Percentiles rank a stretch among this genome's conserved stretches.
These are phyloP conservation scores for Starmerella stigmatis DNA, from an alignment of 805 yeast species.

Conservation along the genomic window DNA sequence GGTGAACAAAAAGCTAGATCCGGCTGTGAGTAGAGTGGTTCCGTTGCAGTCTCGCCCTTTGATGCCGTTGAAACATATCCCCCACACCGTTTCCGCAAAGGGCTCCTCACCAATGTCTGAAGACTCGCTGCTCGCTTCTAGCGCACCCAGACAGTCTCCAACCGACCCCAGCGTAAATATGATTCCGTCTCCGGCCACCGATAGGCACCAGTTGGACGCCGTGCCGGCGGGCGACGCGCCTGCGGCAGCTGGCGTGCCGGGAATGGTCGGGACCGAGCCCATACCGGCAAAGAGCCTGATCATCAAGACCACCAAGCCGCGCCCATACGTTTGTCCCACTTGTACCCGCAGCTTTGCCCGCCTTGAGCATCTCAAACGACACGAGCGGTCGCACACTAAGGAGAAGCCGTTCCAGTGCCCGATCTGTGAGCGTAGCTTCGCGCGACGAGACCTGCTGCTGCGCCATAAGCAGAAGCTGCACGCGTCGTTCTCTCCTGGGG, in stretches of 20 bases:
- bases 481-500: slow-evolving; percentile 29
- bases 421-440: slow-evolving; percentile 91
- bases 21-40: no score
- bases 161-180: background rate
- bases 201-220: background rate
- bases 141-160: background rate
- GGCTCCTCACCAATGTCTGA: background rate
- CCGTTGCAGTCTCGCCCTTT: no score
- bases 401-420: slow-evolving; percentile 96
- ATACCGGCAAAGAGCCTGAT: slow-evolving; percentile 77
- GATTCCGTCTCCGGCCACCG: background rate
- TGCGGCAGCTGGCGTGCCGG: slow-evolving; percentile 16
- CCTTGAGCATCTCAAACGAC: slow-evolving; percentile 86
- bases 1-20: no score
- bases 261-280: slow-evolving; percentile 39
- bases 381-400: slow-evolving; percentile 87
- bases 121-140: background rate
- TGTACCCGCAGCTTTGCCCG: slow-evolving; percentile 96
- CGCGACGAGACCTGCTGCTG: slow-evolving; percentile 59
- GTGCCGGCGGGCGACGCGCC: slow-evolving; percentile 7
- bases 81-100: background rate
- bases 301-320: slow-evolving; percentile 82
- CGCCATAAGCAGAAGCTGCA: slow-evolving; percentile 94
- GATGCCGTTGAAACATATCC: slow-evolving; percentile 3
- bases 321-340: slow-evolving; percentile 82